Evolutionary conservation across 768 basidiomycete genomes (phyloP).

Genomic region (Hygrophorus pudorinus): DNA sequence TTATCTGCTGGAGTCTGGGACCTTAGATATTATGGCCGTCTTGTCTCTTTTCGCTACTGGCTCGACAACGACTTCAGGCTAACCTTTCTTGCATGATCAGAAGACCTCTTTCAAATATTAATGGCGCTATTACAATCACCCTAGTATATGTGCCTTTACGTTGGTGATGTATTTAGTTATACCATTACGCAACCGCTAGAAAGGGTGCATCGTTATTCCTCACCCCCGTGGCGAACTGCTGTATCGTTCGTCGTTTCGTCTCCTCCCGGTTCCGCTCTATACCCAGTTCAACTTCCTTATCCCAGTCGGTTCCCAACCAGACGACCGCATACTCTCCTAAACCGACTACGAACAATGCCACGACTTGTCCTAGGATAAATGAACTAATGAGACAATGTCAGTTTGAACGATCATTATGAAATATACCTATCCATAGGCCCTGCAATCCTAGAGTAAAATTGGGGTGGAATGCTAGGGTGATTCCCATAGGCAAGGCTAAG

Average conservation of each 20-base stretch:
- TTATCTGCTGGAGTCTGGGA: no score
- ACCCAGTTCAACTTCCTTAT: constrained; percentile 46
- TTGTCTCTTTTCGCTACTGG: no score
- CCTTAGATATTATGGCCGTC: no score
- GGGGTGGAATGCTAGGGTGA: constrained; percentile 57
- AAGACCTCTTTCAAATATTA: no score
- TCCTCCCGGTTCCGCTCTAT: constrained; percentile 40
- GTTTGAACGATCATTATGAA: constrained; percentile 2
- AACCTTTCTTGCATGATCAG: no score
- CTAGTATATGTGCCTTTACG: no score
- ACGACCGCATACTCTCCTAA: constrained; percentile 57
- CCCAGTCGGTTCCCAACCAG: constrained; percentile 53
- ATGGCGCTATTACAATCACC: no score
- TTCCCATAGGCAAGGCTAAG: constrained; percentile 69
- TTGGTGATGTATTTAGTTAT: no score
- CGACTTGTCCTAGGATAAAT: constrained; percentile 48
- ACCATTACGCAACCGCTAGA: no score
- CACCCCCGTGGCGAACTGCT: constrained; percentile 2
- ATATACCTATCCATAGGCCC: constrained; percentile 75
- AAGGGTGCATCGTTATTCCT: constrained; percentile 9
- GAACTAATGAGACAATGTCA: background rate
- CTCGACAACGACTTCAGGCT: no score
- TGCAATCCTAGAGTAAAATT: constrained; percentile 36
- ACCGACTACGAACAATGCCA: constrained; percentile 65
- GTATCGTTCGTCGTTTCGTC: constrained; percentile 18